phyloP scores from a whole-genome alignment of 805 yeast species.

The Yamadazyma paraphyllophila region DNA sequence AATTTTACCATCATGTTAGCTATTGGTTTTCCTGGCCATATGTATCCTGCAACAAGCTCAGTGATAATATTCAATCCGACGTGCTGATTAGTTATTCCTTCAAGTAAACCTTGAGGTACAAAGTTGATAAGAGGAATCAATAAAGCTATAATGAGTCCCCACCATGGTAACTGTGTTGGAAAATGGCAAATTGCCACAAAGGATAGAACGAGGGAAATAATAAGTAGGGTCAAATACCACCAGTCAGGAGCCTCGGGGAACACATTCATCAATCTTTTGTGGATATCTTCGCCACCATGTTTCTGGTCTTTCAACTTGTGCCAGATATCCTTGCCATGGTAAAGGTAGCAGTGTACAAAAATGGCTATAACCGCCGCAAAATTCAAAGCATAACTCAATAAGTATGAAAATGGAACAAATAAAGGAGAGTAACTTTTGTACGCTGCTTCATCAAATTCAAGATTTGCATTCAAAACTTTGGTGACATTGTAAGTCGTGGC shows the following conservation, averaged over 20 bases:
- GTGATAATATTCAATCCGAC: conserved; percentile 34
- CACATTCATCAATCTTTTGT: conserved; percentile 50
- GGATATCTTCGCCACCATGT: conserved; percentile 28
- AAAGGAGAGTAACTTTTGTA: conserved; percentile 62
- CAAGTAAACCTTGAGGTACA: conserved; percentile 31
- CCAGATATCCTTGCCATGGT: conserved; percentile 52
- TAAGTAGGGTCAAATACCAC: conserved; percentile 37
- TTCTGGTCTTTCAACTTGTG: conserved; percentile 18
- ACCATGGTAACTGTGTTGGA: conserved; percentile 36
- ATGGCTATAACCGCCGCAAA: conserved; percentile 62
- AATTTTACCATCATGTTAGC: conserved; percentile 46
- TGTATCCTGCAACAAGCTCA: conserved; percentile 40
- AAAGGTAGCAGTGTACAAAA: conserved; percentile 47
- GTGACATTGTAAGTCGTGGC: conserved; percentile 49
- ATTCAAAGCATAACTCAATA: conserved; percentile 54
- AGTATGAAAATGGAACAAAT: conserved; percentile 53
- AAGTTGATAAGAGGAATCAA: conserved; percentile 35
- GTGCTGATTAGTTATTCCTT: conserved; percentile 18
- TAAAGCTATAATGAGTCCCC: conserved; percentile 37
- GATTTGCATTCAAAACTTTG: conserved; percentile 39
- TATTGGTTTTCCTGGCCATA: conserved; percentile 45
- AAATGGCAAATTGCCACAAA: conserved; percentile 35
- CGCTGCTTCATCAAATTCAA: conserved; percentile 42
- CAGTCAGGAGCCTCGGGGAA: conserved; percentile 40
- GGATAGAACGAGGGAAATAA: conserved; percentile 17